Evolutionary conservation across 2,329 filamentous ascomycete genomes (phyloP).

Genomic region (Erysiphe neolycopersici): DNA sequence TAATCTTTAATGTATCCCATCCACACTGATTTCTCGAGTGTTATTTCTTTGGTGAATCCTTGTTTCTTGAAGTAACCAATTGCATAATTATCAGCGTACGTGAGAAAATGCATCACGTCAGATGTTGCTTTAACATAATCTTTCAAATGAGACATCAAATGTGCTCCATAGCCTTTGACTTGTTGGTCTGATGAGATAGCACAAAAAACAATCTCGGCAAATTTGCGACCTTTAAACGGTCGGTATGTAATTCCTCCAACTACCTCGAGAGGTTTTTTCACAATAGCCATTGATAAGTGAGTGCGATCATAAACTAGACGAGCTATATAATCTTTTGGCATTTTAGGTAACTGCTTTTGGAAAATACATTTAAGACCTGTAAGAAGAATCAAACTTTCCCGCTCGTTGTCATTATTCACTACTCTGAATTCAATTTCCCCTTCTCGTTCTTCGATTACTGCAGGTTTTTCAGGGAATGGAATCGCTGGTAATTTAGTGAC

Average conservation of each 20-base stretch:
- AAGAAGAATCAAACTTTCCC: constrained; percentile 77
- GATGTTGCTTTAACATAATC: constrained; percentile 95
- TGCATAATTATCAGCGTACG: constrained; percentile 95
- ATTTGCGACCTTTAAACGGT: constrained; percentile 72
- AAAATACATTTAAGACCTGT: constrained; percentile 95
- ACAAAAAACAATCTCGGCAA: constrained; percentile 97
- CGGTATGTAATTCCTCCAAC: constrained; percentile 92
- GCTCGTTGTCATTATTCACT: constrained; percentile 81
- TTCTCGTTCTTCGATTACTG: constrained; percentile 76
- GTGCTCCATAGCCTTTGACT: constrained; percentile 92
- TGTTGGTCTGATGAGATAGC: constrained; percentile 95
- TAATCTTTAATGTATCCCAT: constrained; percentile 99
- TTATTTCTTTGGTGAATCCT: constrained; percentile 96
- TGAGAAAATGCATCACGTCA: constrained; percentile 94
- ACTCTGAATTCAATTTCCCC: constrained; percentile 93
- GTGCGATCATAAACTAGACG: constrained; percentile 92
- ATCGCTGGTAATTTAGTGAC: constrained; percentile 27
- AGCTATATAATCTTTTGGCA: constrained; percentile 98
- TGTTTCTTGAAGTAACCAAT: constrained; percentile 99
- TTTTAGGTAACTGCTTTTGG: constrained; percentile 93
- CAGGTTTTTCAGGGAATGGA: constrained; percentile 78
- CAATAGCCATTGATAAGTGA: constrained; percentile 86
- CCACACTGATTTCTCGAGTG: constrained; percentile 69
- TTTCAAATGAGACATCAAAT: constrained; percentile 94
- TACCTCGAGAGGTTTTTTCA: constrained; percentile 90